Percentiles rank a stretch among this genome's conserved stretches.
phyloP scores from a whole-genome alignment of 2,329 filamentous ascomycete genomes.

The Grosmannia penicillata region DNA sequence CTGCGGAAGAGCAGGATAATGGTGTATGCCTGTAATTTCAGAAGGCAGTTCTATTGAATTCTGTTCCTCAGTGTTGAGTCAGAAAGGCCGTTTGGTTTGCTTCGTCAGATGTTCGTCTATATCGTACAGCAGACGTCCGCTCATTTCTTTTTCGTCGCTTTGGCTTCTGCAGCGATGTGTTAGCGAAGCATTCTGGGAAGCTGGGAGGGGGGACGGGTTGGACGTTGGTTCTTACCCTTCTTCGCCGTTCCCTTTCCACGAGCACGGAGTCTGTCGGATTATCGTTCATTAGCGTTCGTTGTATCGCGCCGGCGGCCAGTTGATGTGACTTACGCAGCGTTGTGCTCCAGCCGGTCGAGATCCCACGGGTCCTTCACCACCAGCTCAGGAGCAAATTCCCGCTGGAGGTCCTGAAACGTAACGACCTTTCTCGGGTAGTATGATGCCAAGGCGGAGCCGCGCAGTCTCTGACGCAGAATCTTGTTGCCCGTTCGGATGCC shows the following conservation, averaged over 20 bases:
- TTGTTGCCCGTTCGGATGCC: slow-evolving; percentile 76
- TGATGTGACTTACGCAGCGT: slow-evolving; percentile 40
- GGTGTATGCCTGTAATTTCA: too few relatives aligned
- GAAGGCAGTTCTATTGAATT: too few relatives aligned
- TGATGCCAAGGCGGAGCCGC: slow-evolving; percentile 65
- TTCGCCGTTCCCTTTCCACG: slow-evolving; percentile 79
- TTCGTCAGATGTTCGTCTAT: too few relatives aligned
- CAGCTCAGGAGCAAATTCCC: slow-evolving; percentile 50
- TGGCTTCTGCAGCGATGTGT: too few relatives aligned
- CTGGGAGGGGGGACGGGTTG: too few relatives aligned
- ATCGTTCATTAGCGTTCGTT: slow-evolving; percentile 1
- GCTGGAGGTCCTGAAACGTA: slow-evolving; percentile 59
- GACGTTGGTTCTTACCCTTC: slow-evolving; percentile 35
- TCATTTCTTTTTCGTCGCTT: too few relatives aligned
- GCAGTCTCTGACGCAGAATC: slow-evolving; percentile 74
- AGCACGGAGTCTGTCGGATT: slow-evolving; percentile 43
- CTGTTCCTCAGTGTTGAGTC: too few relatives aligned
- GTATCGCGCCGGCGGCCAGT: not conserved
- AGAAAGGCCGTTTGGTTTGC: too few relatives aligned
- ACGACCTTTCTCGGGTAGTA: slow-evolving; percentile 76
- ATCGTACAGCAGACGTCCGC: too few relatives aligned
- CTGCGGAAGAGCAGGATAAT: too few relatives aligned
- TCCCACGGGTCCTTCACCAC: slow-evolving; percentile 61
- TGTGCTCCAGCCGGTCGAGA: slow-evolving; percentile 63
- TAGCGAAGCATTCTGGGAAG: not conserved